phyloP scores from a whole-genome alignment of 371 early-diverging fungal species.

The Mucor circinelloides region DNA sequence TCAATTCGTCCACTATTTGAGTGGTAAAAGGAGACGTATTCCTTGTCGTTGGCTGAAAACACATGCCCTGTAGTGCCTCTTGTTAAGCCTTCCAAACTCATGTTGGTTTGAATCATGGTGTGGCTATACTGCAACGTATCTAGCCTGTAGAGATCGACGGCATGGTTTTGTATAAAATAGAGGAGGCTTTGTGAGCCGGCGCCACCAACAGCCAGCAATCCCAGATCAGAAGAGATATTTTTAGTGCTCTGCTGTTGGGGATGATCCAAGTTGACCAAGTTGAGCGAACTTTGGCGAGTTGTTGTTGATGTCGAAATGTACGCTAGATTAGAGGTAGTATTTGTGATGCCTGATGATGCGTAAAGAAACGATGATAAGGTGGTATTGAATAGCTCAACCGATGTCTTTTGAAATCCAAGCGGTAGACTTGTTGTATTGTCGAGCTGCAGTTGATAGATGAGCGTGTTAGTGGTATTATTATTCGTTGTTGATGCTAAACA shows the following conservation, averaged over 20 bases:
- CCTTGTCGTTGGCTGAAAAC: not conserved
- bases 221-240: not conserved
- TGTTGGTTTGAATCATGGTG: not conserved
- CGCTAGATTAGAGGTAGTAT: not conserved
- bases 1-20: not conserved
- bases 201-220: constrained; percentile 2
- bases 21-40: constrained; percentile 6
- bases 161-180: not conserved
- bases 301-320: not conserved
- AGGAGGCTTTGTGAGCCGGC: not conserved
- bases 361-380: not conserved
- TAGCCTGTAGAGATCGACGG: constrained; percentile 3
- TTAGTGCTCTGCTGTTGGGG: not conserved
- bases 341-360: not conserved
- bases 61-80: not conserved
- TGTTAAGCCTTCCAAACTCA: not conserved
- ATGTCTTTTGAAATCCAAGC: not conserved
- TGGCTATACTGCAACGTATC: not conserved
- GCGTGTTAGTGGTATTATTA: not conserved
- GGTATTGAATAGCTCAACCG: not conserved
- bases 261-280: not conserved
- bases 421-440: not conserved
- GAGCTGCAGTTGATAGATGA: not conserved
- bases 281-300: not conserved
- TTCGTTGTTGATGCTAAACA: not conserved